phyloP scores from a whole-genome alignment of 1,284 basidiomycete genomes.

The Thecaphora thlaspeos region DNA sequence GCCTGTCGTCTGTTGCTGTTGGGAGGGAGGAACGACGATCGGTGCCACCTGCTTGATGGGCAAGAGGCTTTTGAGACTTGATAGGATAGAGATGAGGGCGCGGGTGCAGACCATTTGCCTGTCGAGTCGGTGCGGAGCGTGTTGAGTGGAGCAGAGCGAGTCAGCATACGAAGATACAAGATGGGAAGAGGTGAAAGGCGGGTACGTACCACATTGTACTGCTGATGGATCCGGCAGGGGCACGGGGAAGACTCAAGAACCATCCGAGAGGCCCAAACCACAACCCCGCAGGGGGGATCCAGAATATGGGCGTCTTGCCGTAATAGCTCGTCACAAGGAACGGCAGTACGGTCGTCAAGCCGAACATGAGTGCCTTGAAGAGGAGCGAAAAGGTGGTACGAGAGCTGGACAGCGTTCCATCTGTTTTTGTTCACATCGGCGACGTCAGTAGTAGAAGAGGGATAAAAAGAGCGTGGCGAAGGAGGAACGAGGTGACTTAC shows the following conservation, averaged over 20 bases:
- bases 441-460: too few species aligned
- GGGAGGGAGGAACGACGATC: neutral
- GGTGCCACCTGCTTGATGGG: conserved; percentile 19
- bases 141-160: too few species aligned
- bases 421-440: too few species aligned
- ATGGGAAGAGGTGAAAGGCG: neutral
- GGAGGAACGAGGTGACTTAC: too few species aligned
- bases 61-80: conserved; percentile 7
- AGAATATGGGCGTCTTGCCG: conserved; percentile 54
- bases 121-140: neutral
- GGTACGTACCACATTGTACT: conserved; percentile 19
- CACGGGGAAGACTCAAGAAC: conserved; percentile 41
- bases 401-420: conserved; percentile 22
- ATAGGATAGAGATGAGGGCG: conserved; percentile 10
- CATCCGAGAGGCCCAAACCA: conserved; percentile 51
- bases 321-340: conserved; percentile 52
- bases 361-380: conserved; percentile 44
- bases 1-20: too few species aligned
- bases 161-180: neutral
- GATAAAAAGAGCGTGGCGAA: too few species aligned
- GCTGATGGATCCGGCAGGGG: conserved; percentile 38
- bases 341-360: conserved; percentile 47
- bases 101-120: conserved; percentile 30
- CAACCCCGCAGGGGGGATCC: conserved; percentile 42
- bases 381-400: conserved; percentile 38